Evolutionary conservation across 768 basidiomycete genomes (phyloP).

Genomic region (Boletus rubropictus): DNA sequence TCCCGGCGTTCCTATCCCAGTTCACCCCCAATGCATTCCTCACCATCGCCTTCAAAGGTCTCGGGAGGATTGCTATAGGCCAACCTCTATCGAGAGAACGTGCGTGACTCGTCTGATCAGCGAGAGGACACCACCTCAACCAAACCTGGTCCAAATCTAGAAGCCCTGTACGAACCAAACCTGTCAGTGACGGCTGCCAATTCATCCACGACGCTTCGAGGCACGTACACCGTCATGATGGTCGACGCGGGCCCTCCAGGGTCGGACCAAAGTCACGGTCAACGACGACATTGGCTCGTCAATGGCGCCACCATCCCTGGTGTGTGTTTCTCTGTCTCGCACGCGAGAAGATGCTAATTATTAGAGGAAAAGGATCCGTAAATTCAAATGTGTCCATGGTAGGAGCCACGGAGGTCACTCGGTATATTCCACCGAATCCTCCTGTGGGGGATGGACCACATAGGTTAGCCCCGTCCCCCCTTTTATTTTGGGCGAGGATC

Average conservation of each 20-base stretch:
- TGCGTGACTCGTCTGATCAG: conserved; percentile 32
- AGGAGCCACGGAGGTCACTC: conserved; percentile 48
- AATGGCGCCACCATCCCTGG: conserved; percentile 53
- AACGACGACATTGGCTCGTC: conserved; percentile 78
- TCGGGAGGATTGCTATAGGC: conserved; percentile 51
- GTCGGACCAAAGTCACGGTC: conserved; percentile 47
- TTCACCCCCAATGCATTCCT: conserved; percentile 62
- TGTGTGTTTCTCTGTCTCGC: conserved; percentile 26
- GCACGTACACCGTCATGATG: conserved; percentile 66
- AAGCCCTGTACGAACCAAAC: conserved; percentile 49
- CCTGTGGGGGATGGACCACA: conserved; percentile 66
- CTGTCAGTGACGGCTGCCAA: conserved; percentile 49
- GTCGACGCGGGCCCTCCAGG: conserved; percentile 69
- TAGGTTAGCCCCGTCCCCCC: conserved; percentile 39
- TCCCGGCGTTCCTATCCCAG: conserved; percentile 53
- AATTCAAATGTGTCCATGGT: conserved; percentile 38
- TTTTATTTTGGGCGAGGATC: neutral
- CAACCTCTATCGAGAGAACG: conserved; percentile 52
- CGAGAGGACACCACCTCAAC: neutral
- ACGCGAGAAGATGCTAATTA: neutral
- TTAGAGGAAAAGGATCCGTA: conserved; percentile 4
- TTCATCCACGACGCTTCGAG: conserved; percentile 39
- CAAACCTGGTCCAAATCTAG: conserved; percentile 32
- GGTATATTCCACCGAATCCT: conserved; percentile 69
- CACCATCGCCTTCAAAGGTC: conserved; percentile 43